Evolutionary conservation across 2,329 filamentous ascomycete species (phyloP), one percentile per base, ranked within the genome.

Genomic region (Simplicillium aogashimaense): DNA sequence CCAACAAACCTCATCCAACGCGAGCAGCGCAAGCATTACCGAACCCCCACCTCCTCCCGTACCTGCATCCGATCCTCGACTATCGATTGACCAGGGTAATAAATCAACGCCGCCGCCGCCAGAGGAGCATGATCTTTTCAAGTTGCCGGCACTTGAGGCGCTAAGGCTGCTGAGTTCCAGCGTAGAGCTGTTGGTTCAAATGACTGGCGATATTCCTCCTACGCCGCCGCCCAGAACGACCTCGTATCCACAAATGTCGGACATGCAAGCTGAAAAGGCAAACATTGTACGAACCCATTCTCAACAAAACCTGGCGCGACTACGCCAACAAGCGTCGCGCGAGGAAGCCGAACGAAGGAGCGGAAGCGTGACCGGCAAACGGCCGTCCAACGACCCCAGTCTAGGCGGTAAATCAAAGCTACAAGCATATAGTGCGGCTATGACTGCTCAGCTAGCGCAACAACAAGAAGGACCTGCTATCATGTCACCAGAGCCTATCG

Each of bases 151-250:
- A 3, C 69, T 81, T 38, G 79, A 79, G 2, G 89, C 89, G 5
- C 73, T 97, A 53, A 84, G 82, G 53, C 67, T 94, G 47, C 73
- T 97, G n/a, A 81, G 81, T 49, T 71, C 77, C 31, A 77, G 77
- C 43, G 67, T 88, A 44, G 83, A 88, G 51, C 71, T 77, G 4
- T 70, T 92, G 38, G 81, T 87, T 20, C 73, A 74, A 46, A 69
- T 81, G 43, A 86, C 83, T 2, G 83, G 85, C 54, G 86, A 94
- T 53, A 70, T 92, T 11, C 86, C 85, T 16, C 83, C 83, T 13
- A 92, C 82, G n/a, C 85, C 83, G 41, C 82, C 83, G 5, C 73
- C 81, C 2, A 72, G 71, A 39, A 72, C 70, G 17, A 76, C 76
- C 0, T 72, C 71, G 3, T 73, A 79, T n/a, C 79, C 82, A 16